Percentiles rank a stretch among this genome's conserved stretches.
These are phyloP conservation scores for Micromonas commoda DNA, from an alignment of 139 green algal genomes.

Conservation along the genomic window DNA sequence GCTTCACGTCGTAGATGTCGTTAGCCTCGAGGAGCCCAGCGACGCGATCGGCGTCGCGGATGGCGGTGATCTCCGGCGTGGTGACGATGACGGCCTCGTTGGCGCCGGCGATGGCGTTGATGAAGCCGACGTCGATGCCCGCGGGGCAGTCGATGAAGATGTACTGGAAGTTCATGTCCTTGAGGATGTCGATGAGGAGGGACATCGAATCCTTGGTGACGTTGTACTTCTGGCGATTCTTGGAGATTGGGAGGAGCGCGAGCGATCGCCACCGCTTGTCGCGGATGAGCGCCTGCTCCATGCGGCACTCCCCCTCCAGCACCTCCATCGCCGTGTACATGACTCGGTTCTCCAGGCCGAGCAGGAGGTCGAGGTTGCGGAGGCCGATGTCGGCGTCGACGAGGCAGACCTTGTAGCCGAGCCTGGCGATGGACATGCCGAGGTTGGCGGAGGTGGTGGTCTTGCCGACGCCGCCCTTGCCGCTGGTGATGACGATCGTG, in stretches of 20 bases:
- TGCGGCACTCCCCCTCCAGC: constrained; percentile 73
- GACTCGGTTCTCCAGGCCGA: constrained; percentile 82
- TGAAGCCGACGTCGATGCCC: constrained; percentile 85
- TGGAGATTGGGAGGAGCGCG: constrained; percentile 67
- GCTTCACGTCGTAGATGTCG: constrained; percentile 76
- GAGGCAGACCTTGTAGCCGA: constrained; percentile 77
- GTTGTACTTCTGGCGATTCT: constrained; percentile 65
- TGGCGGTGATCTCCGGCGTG: constrained; percentile 83
- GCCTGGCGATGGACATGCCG: constrained; percentile 79
- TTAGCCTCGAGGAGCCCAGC: constrained; percentile 81
- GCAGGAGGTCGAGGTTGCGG: constrained; percentile 80
- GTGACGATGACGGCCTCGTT: constrained; percentile 81
- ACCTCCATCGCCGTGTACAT: constrained; percentile 86
- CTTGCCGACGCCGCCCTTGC: constrained; percentile 83
- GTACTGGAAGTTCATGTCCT: constrained; percentile 71
- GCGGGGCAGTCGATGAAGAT: constrained; percentile 79
- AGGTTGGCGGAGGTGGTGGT: constrained; percentile 83
- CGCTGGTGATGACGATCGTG: constrained; percentile 71
- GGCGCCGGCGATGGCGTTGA: constrained; percentile 78
- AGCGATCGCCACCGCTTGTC: constrained; percentile 88
- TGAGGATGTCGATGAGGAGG: constrained; percentile 66
- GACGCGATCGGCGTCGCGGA: constrained; percentile 75
- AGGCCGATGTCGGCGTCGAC: constrained; percentile 81
- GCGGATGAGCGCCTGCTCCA: constrained; percentile 76
- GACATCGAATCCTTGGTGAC: constrained; percentile 75